Conservation (phyloP, 768 basidiomycete genomes). For the Russula foetens region DNA sequence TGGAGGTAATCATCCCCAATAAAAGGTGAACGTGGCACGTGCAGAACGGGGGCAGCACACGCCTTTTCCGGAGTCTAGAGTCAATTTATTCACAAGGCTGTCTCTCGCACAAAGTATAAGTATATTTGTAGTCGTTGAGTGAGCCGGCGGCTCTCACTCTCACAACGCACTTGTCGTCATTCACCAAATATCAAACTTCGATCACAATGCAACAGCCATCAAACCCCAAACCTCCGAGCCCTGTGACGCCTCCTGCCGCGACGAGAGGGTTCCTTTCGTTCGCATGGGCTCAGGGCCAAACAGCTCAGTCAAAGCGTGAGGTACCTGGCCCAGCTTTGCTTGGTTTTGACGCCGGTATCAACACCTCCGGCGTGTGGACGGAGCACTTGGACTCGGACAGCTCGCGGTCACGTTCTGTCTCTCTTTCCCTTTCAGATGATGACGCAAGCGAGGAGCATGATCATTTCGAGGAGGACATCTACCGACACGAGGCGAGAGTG, state of each 20-base stretch:
- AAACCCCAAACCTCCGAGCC: background rate
- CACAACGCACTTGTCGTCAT: background rate
- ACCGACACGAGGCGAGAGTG: slow-evolving; percentile 51
- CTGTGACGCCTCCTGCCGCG: slow-evolving; percentile 14
- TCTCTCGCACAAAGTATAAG: background rate
- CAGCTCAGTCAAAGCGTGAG: slow-evolving; percentile 4
- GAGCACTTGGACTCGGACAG: slow-evolving; percentile 40
- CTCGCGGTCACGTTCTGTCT: slow-evolving; percentile 24
- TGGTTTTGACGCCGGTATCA: slow-evolving; percentile 71
- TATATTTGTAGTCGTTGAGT: background rate
- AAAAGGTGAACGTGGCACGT: background rate
- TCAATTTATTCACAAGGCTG: too few species aligned
- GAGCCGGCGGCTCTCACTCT: background rate
- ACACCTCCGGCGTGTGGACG: slow-evolving; percentile 73
- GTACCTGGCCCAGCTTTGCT: background rate
- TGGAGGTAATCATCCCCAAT: background rate
- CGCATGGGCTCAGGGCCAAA: slow-evolving; percentile 10
- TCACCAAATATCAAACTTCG: background rate
- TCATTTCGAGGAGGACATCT: slow-evolving; percentile 27
- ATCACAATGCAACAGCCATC: slow-evolving; percentile 4
- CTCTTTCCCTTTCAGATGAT: slow-evolving; percentile 39
- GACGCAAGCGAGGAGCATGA: slow-evolving; percentile 24
- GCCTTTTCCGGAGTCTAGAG: background rate
- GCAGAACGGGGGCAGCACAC: background rate
- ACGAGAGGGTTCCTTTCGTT: slow-evolving; percentile 11